Base-by-base conservation (phyloP, 805 yeast species). In the Ogataea henricii region DNA sequence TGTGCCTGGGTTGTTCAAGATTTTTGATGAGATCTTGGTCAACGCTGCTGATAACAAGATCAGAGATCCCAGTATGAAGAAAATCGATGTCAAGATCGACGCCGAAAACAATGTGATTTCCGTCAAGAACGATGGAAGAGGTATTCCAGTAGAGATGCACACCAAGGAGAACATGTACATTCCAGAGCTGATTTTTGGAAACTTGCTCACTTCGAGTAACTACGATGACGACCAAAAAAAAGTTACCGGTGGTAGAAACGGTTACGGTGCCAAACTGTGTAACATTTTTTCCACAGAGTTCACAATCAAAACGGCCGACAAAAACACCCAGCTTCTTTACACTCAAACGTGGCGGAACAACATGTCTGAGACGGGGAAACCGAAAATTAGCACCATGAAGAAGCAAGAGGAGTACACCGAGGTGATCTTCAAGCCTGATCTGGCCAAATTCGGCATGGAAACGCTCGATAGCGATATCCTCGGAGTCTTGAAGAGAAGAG, bases 41-140 rank as follows among this genome's bases (percentile, higher is more conserved):
- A 94, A 94, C 67, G 98, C 99, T 5, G 99, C 99, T 12, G 99
- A 94, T 69, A 94, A 94, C 73, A 94, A 94, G 71, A 92, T 92
- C 51, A 81, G 98, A 57, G 99, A 94, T 64, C 89, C 96, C 1
- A 57, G 78, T 8, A 94, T 94, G 99, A 87, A 82, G 57, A 82
- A 78, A 58, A 81, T 94, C 52, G 88, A 82, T 47, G 98, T 94
- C n/a, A 77, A 70, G 33, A 89, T 94, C 47, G 85, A 88, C 58
- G 74, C 84, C 3, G 96, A 85, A 49, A 74, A 77, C 43, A 89
- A 89, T 62, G 61, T 78, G 16, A 87, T 94, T 37, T 81, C 83
- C 47, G 92, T 94, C 4, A 82, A 79, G 71, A 94, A 94, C 67
- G 97, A 94, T 62, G 99, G 99, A 49, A 81, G 79, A 51, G 98